Evolutionary conservation across 345 rosid species (phyloP), one percentile per base, ranked within the genome.

Genomic region (Diplotaxis tenuifolia): DNA sequence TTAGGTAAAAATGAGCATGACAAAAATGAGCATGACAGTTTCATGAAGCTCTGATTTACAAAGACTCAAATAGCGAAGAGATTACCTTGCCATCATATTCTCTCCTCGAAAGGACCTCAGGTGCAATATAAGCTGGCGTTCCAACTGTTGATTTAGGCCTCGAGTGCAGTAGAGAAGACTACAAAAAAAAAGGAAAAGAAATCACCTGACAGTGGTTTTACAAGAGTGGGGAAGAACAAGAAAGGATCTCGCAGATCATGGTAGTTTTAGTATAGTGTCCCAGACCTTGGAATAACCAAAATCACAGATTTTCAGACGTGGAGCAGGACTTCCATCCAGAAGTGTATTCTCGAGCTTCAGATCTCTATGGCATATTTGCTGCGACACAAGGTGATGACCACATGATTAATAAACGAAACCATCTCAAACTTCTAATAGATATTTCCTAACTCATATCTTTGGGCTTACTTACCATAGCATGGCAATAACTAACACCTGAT

Each of bases 51-150:
- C 27, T 27, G 20, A 47, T 32, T 32, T 21, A 54, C 19, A 18
- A 52, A 68, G 52, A 21, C 72, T 68, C 5, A 50, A 18, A 16
- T 53, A 70, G 19, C 22, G 9, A 69, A 15, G 15, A 62, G 63
- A 22, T 71, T 73, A 90, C 96, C 91, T 90, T 90, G 81, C 96
- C 96, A 81, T 90, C 96, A 36, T 90, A 90, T 76, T 90, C 96
- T 74, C 88, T 82, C 25, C 89, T 73, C 21, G 86, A 85, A 72
- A 88, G 88, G 71, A 88, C 96, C 79, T 90, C 96, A 2, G 96
- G 96, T 31, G 96, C 93, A 75, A 90, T 88, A 73, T 90, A 90
- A 0, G 93, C 96, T 6, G 96, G 93, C 62, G 96, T 90, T 22
- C 93, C 91, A 65, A 90, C 91, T 0, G 91, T 88, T 27, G 93